Conservation (phyloP, 2,329 filamentous ascomycete species). For the Fusarium papillatum region DNA sequence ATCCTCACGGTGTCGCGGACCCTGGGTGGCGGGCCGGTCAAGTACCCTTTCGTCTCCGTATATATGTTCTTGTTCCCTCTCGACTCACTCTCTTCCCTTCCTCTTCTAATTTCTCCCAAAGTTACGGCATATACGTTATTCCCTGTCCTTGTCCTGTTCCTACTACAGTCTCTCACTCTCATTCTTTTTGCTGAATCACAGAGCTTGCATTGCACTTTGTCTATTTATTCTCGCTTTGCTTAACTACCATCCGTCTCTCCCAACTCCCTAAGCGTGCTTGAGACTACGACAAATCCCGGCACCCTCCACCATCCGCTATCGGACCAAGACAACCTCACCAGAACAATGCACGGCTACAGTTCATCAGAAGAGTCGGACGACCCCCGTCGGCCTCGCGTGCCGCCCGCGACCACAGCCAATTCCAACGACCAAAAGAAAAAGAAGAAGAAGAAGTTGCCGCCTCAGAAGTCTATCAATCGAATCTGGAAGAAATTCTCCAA, state of each 20-base stretch:
- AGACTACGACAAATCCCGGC: not conserved
- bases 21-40: constrained; percentile 20
- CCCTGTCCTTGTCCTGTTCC: not conserved
- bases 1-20: constrained; percentile 10
- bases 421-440: constrained; percentile 64
- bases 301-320: not conserved
- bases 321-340: not conserved
- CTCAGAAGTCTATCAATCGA: constrained; percentile 76
- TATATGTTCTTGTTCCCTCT: constrained; percentile 32
- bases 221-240: not conserved
- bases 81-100: constrained; percentile 4
- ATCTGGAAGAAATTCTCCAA: constrained; percentile 75
- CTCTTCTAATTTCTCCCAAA: not conserved
- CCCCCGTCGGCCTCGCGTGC: constrained; percentile 52
- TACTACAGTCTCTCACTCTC: not conserved
- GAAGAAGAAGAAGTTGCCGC: constrained; percentile 63
- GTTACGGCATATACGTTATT: not conserved
- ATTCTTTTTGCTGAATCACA: not conserved
- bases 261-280: not conserved
- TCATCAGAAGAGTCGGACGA: constrained; percentile 66
- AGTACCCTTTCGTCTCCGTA: constrained; percentile 12
- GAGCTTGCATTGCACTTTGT: not conserved
- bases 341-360: constrained; percentile 60
- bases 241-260: not conserved
- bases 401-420: constrained; percentile 49